These are phyloP conservation scores for Scenedesmus sp. DNA, from an alignment of 163 green algal genomes.

Conservation along the genomic window DNA sequence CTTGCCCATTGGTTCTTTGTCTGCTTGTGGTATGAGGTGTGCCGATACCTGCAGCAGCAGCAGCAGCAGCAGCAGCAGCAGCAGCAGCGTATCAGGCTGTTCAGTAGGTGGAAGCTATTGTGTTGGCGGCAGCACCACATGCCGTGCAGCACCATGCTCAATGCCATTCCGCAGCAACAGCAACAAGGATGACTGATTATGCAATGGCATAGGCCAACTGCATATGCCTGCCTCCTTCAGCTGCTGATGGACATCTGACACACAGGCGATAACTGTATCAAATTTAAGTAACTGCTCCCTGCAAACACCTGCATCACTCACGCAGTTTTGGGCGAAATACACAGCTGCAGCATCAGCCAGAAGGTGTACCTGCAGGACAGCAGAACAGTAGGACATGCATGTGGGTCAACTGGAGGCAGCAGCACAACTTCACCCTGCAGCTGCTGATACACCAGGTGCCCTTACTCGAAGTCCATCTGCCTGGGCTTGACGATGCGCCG, in stretches of 20 bases:
- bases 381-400: not conserved
- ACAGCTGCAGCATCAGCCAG: constrained; percentile 97
- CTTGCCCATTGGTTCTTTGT: constrained; percentile 98
- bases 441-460: not conserved
- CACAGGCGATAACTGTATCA: not conserved
- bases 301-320: constrained; percentile 65
- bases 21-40: constrained; percentile 96
- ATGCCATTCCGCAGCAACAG: too few species aligned
- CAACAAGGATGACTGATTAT: too few species aligned
- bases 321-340: constrained; percentile 93
- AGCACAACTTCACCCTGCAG: not conserved
- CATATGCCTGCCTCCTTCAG: not conserved
- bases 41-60: constrained; percentile 86
- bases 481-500: constrained; percentile 81
- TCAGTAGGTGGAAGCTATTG: too few species aligned
- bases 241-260: not conserved
- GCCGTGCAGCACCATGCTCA: not conserved
- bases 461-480: constrained; percentile 91
- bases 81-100: too few species aligned
- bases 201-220: too few species aligned
- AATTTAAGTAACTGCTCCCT: not conserved
- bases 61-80: too few species aligned
- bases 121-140: not conserved
- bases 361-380: constrained; percentile 87
- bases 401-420: not conserved